phyloP scores from a whole-genome alignment of 768 basidiomycete genomes.

The Tylopilus sp. region DNA sequence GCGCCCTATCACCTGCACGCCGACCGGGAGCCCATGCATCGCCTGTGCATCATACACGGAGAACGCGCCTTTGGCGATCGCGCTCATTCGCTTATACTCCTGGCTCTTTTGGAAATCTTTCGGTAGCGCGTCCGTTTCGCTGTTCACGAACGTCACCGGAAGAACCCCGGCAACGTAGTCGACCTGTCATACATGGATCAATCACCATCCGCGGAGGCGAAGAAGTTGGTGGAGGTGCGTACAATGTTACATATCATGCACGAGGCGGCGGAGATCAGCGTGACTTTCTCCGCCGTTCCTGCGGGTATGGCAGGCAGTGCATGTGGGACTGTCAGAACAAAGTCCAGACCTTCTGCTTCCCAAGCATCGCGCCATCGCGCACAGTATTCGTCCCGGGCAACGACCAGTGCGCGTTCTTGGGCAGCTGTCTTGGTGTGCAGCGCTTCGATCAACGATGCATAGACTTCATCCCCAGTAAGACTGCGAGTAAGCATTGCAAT shows the following conservation, averaged over 20 bases:
- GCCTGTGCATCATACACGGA: slow-evolving; percentile 53
- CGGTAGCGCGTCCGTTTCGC: slow-evolving; percentile 39
- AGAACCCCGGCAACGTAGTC: slow-evolving; percentile 60
- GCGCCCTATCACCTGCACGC: slow-evolving; percentile 61
- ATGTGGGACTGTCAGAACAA: slow-evolving; percentile 39
- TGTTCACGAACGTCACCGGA: slow-evolving; percentile 53
- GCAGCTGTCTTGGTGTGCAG: slow-evolving; percentile 29
- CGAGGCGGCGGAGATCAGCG: slow-evolving; percentile 32
- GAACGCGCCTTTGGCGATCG: slow-evolving; percentile 45
- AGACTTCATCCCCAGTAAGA: slow-evolving; percentile 24
- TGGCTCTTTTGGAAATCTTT: slow-evolving; percentile 24
- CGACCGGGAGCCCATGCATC: slow-evolving; percentile 68
- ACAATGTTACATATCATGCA: slow-evolving; percentile 45
- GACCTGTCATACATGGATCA: slow-evolving; percentile 30
- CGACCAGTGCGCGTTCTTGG: slow-evolving; percentile 29
- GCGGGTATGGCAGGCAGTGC: slow-evolving; percentile 38
- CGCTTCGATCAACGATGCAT: slow-evolving; percentile 33
- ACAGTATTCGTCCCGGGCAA: slow-evolving; percentile 25
- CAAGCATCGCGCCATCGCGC: slow-evolving; percentile 37
- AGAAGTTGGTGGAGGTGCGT: slow-evolving; percentile 14
- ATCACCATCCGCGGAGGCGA: not conserved
- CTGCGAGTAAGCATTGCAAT: slow-evolving; percentile 39
- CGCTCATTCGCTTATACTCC: slow-evolving; percentile 36
- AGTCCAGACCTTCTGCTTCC: slow-evolving; percentile 39
- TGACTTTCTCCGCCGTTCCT: slow-evolving; percentile 32